Evolutionary conservation across 2,329 filamentous ascomycete species (phyloP), one percentile per base, ranked within the genome.

Genomic region (Cercospora sesami): DNA sequence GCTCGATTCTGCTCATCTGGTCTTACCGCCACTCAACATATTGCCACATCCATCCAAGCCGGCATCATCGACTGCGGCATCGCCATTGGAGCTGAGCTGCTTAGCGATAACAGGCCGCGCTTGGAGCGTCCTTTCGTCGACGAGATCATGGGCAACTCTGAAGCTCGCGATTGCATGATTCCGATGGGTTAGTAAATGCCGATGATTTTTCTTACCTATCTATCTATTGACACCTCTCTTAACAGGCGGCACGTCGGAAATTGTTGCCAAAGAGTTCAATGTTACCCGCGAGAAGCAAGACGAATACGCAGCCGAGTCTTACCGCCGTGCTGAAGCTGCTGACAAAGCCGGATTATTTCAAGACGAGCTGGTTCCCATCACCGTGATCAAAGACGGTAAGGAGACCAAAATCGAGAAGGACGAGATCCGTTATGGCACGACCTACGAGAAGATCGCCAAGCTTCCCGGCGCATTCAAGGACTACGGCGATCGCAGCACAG

Each of bases 41-140:
- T 96, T 5, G 90, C 91, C 3, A 88, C 90, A 64, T 86, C 89
- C 70, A 94, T 97, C 73, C 86, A 87, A n/a, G 84, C 86, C 0
- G 93, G 91, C 2, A 86, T 86, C 73, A 90, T 94, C 64, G 86
- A 88, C 68, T 83, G 84, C 0, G 94, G 92, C 70, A 87, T 97
- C 68, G 94, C 89, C 9, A 92, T 91, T 1, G 94, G 94, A 48
- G 96, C 95, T 90, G 94, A 97, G 85, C 93, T 90, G 82, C 96
- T 97, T 92, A 96, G 92, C 70, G 83, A 90, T 71, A 96, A 96
- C 81, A 96, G 96, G 80, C 92, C 89, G 63, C 88, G 36, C 93
- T 96, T 65, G 92, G 93, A 0, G 88, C 87, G 0, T 86, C 92
- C 71, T 80, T 92, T 31, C 96, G 93, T 67, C 90, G 90, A 91